These are phyloP conservation scores for Blechomonas ayalai DNA, from an alignment of 208 protist species.

Conservation along the genomic window DNA sequence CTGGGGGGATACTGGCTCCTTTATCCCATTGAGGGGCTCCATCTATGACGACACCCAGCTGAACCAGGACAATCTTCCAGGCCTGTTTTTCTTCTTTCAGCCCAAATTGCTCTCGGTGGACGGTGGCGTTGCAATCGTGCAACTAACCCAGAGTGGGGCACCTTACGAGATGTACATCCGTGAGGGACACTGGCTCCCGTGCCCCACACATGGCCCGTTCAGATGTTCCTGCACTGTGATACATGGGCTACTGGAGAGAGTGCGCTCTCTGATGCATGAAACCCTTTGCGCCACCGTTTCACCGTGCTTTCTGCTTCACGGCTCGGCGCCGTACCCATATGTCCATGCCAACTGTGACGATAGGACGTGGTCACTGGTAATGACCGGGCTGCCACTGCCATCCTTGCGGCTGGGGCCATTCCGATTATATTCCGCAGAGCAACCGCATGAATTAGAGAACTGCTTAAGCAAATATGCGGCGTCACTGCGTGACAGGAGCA, in stretches of 20 bases:
- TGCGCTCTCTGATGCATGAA: constrained; percentile 30
- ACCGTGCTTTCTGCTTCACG: background rate
- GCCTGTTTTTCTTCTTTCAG: constrained; percentile 37
- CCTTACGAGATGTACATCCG: constrained; percentile 7
- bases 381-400: constrained; percentile 11
- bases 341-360: constrained; percentile 3
- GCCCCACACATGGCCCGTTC: constrained; percentile 49
- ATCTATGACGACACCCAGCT: constrained; percentile 6
- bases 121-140: constrained; percentile 2
- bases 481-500: background rate
- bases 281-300: constrained; percentile 8
- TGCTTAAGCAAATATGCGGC: background rate
- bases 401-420: constrained; percentile 5
- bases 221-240: constrained; percentile 41
- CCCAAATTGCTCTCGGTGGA: constrained; percentile 12
- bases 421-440: constrained; percentile 1
- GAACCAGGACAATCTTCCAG: constrained; percentile 23
- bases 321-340: constrained; percentile 3
- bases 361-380: background rate
- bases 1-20: constrained; percentile 3
- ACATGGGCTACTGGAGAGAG: constrained; percentile 15
- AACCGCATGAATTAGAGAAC: background rate
- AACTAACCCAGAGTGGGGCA: background rate
- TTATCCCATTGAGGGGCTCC: constrained; percentile 1
- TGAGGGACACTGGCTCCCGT: constrained; percentile 16